Evolutionary conservation across 805 yeast species (phyloP), one percentile per base, ranked within the genome.

Genomic region (Debaryomyces maramus): DNA sequence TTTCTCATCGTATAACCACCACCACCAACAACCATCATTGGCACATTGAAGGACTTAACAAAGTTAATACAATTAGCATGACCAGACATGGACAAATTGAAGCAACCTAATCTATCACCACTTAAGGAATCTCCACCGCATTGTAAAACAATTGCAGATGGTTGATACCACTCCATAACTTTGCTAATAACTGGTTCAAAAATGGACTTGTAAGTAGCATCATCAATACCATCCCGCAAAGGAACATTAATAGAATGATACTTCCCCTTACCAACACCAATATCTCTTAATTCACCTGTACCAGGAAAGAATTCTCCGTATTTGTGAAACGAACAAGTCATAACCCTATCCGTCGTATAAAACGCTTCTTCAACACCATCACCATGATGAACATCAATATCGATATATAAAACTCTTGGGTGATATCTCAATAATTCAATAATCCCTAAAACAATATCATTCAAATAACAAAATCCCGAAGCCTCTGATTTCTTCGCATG

Each of bases 301-400:
- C 97, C 98, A 2, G 99, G 99, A 77, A 91, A 91, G 60, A 89
- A 91, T 63, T 88, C 93, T 19, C 98, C 98, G 61, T 86, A 91
- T 64, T 90, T 91, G 72, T 90, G 98, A 75, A 90, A 90, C 8
- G 95, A 86, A 56, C 90, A 88, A 1, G 97, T 89, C 97, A 90
- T 89, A 38, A 90, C 98, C 46, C 98, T 72, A 63, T 90, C 97
- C 2, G 97, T 87, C 16, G 95, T 80, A 68, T 91, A 88, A 56
- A 91, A 91, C 0, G 98, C 97, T 65, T 91, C 99, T 64, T 91
- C 96, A 15, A 91, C 99, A 48, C 98, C 99, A 65, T 91, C 99
- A 38, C 99, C 99, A 59, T 91, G 98, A 62, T 91, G 99, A 7
- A 91, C 81, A 63, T 91, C 99, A 46, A 88, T 90, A 61, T 91